Conservation (phyloP, 352 stramenopile species). For the Globisporangium uncinulatum region DNA sequence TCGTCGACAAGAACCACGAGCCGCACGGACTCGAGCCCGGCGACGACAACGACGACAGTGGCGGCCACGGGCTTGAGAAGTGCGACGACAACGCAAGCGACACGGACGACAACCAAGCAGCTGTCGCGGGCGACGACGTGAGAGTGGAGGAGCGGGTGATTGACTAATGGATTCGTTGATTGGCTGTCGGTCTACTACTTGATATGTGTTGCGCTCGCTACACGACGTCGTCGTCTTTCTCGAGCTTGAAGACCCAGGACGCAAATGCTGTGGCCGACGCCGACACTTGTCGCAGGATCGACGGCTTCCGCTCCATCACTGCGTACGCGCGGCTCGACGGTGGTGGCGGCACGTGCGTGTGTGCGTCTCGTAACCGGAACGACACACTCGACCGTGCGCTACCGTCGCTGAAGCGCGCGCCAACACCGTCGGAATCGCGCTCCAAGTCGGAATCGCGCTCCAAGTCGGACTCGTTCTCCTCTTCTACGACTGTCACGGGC, state of each 20-base stretch:
- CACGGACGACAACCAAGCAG: not conserved
- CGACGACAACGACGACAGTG: not conserved
- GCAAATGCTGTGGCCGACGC: conserved; percentile 14
- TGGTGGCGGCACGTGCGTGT: not conserved
- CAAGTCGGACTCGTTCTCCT: conserved; percentile 3
- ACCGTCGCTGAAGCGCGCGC: not conserved
- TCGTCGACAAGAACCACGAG: conserved; percentile 6
- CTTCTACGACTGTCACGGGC: not conserved
- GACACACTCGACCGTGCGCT: not conserved
- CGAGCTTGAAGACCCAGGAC: conserved; percentile 15
- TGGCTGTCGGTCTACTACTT: no score
- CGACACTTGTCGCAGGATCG: conserved; percentile 14
- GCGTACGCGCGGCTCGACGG: conserved; percentile 13
- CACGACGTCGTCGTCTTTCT: conserved; percentile 3
- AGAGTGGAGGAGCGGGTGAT: not conserved
- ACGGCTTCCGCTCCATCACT: conserved; percentile 11
- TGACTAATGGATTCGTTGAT: not conserved
- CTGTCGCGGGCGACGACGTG: not conserved
- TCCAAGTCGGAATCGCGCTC: conserved; percentile 1
- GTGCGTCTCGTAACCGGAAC: not conserved
- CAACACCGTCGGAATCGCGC: not conserved
- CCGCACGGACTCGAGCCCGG: not conserved
- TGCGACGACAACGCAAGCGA: not conserved
- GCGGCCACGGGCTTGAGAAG: not conserved
- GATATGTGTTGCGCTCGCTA: not conserved